Evolutionary conservation across 2,329 filamentous ascomycete genomes (phyloP).

Genomic region (Botrytis sinoallii): DNA sequence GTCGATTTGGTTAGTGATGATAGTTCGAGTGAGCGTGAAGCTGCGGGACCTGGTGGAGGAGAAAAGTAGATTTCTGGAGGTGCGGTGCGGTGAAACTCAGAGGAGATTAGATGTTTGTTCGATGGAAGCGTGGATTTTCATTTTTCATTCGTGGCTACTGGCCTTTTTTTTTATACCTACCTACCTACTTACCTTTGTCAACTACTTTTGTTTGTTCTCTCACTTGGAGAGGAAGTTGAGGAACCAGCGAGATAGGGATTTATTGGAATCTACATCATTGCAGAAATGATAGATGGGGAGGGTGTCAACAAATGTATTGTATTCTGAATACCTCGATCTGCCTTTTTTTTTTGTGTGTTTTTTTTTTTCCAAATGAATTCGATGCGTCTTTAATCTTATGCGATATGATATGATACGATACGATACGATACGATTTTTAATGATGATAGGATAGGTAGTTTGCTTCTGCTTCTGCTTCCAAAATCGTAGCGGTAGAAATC

Average conservation of each 20-base stretch:
- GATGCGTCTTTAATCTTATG: background rate
- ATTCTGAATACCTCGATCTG: background rate
- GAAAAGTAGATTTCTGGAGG: background rate
- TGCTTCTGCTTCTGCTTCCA: background rate
- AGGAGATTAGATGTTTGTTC: background rate
- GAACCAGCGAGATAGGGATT: background rate
- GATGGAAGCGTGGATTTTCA: background rate
- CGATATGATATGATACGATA: background rate
- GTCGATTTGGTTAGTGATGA: conserved; percentile 7
- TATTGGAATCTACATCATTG: background rate
- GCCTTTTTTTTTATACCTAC: background rate
- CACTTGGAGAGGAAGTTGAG: background rate
- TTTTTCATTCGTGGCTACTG: background rate
- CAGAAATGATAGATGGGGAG: background rate
- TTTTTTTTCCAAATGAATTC: background rate
- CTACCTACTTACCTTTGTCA: background rate
- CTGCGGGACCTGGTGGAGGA: background rate
- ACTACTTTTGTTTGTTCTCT: background rate
- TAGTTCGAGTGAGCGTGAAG: background rate
- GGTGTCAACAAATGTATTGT: background rate
- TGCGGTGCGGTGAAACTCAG: no score
- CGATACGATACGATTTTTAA: background rate
- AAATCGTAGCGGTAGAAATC: background rate
- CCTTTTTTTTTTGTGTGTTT: background rate
- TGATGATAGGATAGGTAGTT: background rate